Evolutionary conservation across 805 yeast genomes (phyloP).

Genomic region (Yarrowia sp.): DNA sequence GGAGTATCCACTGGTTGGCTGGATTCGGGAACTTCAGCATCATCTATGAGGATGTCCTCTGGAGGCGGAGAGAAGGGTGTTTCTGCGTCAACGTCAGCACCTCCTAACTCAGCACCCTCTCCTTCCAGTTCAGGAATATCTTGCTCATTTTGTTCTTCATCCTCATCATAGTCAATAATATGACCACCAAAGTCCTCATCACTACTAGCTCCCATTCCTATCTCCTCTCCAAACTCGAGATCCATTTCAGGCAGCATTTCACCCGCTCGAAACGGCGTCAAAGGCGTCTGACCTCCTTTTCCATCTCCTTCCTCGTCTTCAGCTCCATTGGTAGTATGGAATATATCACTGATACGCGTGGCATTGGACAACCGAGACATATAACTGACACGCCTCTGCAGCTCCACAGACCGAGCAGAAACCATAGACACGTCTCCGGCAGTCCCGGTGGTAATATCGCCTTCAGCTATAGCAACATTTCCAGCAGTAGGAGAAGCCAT

Average conservation of each 20-base stretch:
- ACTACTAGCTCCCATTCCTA: not conserved
- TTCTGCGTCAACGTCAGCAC: not conserved
- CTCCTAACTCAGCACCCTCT: not conserved
- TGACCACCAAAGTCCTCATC: slow-evolving; percentile 25
- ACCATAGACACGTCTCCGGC: not conserved
- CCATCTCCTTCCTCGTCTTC: not conserved
- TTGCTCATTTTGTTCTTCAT: not conserved
- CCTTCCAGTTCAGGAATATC: not conserved
- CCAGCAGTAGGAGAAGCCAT: not conserved
- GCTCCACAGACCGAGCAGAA: slow-evolving; percentile 25
- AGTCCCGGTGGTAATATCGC: too few relatives aligned
- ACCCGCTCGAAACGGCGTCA: not conserved
- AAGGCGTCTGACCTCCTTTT: not conserved
- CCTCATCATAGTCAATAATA: slow-evolving; percentile 2
- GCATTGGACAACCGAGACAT: slow-evolving; percentile 32
- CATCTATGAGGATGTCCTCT: not conserved
- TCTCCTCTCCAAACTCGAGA: slow-evolving; percentile 26
- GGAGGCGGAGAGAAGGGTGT: not conserved
- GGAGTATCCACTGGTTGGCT: not conserved
- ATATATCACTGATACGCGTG: slow-evolving; percentile 22
- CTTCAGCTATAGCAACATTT: too few relatives aligned
- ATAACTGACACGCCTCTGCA: slow-evolving; percentile 7
- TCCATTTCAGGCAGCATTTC: slow-evolving; percentile 32
- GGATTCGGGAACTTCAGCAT: not conserved
- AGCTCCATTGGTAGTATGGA: slow-evolving; percentile 8